These are phyloP conservation scores for Coemansia sp. DNA, from an alignment of 192 early-diverging fungal genomes.

Conservation along the genomic window DNA sequence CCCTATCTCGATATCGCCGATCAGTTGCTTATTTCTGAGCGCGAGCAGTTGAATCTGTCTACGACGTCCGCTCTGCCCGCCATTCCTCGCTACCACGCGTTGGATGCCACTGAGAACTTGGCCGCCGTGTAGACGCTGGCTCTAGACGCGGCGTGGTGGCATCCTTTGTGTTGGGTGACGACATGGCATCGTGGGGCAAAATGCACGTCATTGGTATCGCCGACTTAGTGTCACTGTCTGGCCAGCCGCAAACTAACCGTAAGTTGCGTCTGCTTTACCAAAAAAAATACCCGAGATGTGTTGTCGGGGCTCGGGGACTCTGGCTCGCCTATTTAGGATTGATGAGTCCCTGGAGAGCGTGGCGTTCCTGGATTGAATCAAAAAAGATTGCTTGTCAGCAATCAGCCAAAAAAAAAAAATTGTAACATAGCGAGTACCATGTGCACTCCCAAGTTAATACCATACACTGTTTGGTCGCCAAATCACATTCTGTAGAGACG, in stretches of 20 bases:
- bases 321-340: slow-evolving; percentile 67
- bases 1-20: slow-evolving; percentile 63
- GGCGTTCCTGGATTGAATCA: slow-evolving; percentile 54
- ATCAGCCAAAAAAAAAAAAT: slow-evolving; percentile 77
- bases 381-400: slow-evolving; percentile 89
- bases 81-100: slow-evolving; percentile 66
- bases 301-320: too few species aligned
- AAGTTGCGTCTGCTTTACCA: slow-evolving; percentile 53
- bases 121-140: slow-evolving; percentile 73
- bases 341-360: slow-evolving; percentile 38
- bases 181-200: slow-evolving; percentile 84
- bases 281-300: slow-evolving; percentile 5
- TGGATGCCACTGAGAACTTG: slow-evolving; percentile 86
- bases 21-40: slow-evolving; percentile 27
- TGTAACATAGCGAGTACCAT: slow-evolving; percentile 88
- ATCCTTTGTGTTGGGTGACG: slow-evolving; percentile 85
- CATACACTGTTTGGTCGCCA: slow-evolving; percentile 61
- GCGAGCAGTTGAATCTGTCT: slow-evolving; percentile 31
- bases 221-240: slow-evolving; percentile 93
- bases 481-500: slow-evolving; percentile 14
- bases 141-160: slow-evolving; percentile 91
- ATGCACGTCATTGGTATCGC: slow-evolving; percentile 92
- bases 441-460: slow-evolving; percentile 73
- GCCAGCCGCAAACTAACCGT: slow-evolving; percentile 91
- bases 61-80: slow-evolving; percentile 63